Conservation (phyloP, 805 yeast species). For the Kodamaea sagamina region DNA sequence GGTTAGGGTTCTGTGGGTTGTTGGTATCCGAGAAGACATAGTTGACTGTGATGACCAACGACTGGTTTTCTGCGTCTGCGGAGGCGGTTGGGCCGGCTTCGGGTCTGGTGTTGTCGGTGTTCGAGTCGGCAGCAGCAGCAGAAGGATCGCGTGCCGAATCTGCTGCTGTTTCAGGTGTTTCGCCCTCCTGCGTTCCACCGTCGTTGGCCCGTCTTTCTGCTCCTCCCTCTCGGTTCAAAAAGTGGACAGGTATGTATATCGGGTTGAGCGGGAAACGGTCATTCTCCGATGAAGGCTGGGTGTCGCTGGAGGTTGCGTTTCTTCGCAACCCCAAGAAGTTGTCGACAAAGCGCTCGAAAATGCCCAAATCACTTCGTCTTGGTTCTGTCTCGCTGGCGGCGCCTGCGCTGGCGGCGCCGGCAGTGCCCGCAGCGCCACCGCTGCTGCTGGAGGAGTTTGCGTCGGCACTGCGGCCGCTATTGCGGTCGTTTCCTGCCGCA, state of each 20-base stretch:
- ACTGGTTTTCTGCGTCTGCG: slow-evolving; percentile 26
- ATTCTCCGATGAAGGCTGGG: neutral
- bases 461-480: neutral
- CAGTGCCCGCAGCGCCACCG: neutral
- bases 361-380: slow-evolving; percentile 14
- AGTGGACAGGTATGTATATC: slow-evolving; percentile 11
- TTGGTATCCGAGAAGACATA: slow-evolving; percentile 45
- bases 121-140: neutral
- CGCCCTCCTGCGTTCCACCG: neutral
- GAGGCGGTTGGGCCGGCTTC: slow-evolving; percentile 3
- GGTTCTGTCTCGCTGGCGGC: slow-evolving; percentile 1
- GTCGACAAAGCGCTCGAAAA: slow-evolving; percentile 29
- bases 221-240: slow-evolving; percentile 7
- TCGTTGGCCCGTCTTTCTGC: slow-evolving; percentile 2
- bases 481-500: neutral
- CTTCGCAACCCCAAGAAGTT: slow-evolving; percentile 19
- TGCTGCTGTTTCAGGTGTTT: neutral
- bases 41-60: slow-evolving; percentile 46
- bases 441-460: neutral
- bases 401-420: neutral
- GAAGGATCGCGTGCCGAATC: neutral
- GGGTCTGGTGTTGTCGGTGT: neutral
- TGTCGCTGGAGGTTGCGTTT: neutral
- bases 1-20: slow-evolving; percentile 39
- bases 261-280: slow-evolving; percentile 7